Evolutionary conservation across 768 basidiomycete species (phyloP).

Genomic region (Amanita jacksonii): DNA sequence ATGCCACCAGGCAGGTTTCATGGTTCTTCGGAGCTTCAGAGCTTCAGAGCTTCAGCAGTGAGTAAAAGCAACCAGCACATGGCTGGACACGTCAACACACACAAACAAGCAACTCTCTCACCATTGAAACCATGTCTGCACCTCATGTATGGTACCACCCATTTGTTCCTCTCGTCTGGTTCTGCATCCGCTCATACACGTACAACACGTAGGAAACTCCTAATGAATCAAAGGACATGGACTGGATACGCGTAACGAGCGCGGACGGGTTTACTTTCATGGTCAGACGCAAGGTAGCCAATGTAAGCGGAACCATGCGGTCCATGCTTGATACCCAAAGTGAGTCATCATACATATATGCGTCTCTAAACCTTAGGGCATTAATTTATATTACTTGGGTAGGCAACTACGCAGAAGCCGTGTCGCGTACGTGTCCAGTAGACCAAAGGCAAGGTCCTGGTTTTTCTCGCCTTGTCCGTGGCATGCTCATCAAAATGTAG

Average conservation of each 20-base stretch:
- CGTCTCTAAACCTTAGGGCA: not conserved
- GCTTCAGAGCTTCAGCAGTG: no score
- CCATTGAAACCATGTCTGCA: no score
- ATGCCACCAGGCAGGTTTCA: no score
- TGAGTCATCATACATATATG: constrained; percentile 21
- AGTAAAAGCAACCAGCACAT: no score
- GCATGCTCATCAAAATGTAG: constrained; percentile 18
- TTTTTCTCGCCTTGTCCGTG: not conserved
- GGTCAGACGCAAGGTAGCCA: constrained; percentile 64
- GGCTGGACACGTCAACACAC: no score
- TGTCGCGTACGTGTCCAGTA: constrained; percentile 58
- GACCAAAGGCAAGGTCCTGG: constrained; percentile 50
- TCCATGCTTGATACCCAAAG: constrained; percentile 71
- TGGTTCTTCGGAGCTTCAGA: no score
- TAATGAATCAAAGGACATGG: constrained; percentile 22
- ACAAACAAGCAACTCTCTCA: no score
- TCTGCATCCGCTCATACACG: no score
- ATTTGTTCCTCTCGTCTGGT: no score
- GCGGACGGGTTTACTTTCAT: constrained; percentile 78
- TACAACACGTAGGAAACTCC: not conserved
- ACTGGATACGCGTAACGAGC: constrained; percentile 73
- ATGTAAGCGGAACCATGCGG: constrained; percentile 71
- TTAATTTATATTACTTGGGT: not conserved
- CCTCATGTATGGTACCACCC: no score
- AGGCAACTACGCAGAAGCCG: constrained; percentile 72